phyloP scores from a whole-genome alignment of 306 rosid genomes.

The Acacia acuminata region DNA sequence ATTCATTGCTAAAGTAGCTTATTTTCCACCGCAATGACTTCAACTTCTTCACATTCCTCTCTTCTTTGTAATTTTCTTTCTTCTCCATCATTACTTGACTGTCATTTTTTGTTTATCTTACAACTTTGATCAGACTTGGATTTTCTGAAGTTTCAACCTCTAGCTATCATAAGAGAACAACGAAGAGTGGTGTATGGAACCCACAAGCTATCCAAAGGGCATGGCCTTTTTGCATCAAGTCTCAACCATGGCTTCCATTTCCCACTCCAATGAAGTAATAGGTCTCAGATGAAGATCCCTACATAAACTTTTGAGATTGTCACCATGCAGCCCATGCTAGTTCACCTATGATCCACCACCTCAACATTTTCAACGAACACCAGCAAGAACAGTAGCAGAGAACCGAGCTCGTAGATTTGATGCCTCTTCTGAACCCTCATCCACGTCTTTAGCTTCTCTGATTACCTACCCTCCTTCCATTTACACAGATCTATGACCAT shows the following conservation, averaged over 20 bases:
- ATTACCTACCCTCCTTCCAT: slow-evolving; percentile 77
- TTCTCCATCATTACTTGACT: no score
- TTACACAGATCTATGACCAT: slow-evolving; percentile 87
- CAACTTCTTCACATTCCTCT: no score
- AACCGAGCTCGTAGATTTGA: slow-evolving; percentile 84
- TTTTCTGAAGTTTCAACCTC: no score
- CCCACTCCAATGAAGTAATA: slow-evolving; percentile 89
- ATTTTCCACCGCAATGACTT: no score
- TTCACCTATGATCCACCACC: slow-evolving; percentile 85
- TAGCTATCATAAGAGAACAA: slow-evolving; percentile 62
- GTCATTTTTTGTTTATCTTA: no score
- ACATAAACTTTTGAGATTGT: no score
- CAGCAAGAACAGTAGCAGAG: slow-evolving; percentile 78
- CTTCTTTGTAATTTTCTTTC: no score
- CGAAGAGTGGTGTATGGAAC: slow-evolving; percentile 70
- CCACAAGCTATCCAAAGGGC: slow-evolving; percentile 86
- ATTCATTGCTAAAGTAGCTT: no score
- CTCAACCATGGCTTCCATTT: slow-evolving; percentile 93
- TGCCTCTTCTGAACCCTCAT: slow-evolving; percentile 79
- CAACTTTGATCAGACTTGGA: no score
- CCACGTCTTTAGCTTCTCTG: slow-evolving; percentile 73
- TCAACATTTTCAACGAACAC: slow-evolving; percentile 80
- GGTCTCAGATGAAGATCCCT: slow-evolving; percentile 86
- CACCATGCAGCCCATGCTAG: slow-evolving; percentile 84
- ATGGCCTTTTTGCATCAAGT: slow-evolving; percentile 70